Base-by-base conservation (phyloP, 192 early-diverging fungal species). In the Rhizophagus sp. region DNA sequence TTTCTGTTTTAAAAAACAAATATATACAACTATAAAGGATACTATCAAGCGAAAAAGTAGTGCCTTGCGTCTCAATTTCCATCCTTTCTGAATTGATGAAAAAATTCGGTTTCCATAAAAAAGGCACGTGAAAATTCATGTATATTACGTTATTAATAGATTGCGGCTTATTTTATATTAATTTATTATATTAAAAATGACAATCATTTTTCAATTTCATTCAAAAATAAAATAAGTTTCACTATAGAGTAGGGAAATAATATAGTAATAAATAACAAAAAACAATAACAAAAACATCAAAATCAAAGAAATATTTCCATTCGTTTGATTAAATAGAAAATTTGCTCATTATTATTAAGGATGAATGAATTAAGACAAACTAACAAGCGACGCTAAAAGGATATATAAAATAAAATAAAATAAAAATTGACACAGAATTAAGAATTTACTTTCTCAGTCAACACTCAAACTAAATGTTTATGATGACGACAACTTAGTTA, bases 41-140 rank as follows among this genome's bases (percentile, higher is more conserved):
- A 74, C 73, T 57, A 52, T 74, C 73, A 61, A 74, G 47, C 8
- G 73, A 74, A 61, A 74, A 74, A 19, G 50, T 30, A 36, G 52
- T 2, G 22, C 25, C 33, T 74, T 74, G 73, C 10, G 44, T n/a
- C 13, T 74, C 49, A 57, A 74, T 52, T 33, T 74, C 73, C 73
- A 74, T 74, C 19, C 17, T 39, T 33, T 17, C 19, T 17, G 50
- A 57, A 19, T 52, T 52, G 11, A 19, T 57, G 4, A 15, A 19
- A 57, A 19, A 15, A 57, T 19, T 57, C 39, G 6, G 7, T 41
- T 41, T 41, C 39, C 13, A 19, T 57, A 57, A 19, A 57, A 57
- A 57, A 57, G 17, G 0, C 50, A 57, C 50, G 50, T 57, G 50
- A 15, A 22, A 57, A 12, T 47, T 44, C 12, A 17, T 52, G 49